These are phyloP conservation scores for Nakaseomyces delphensis DNA, from an alignment of 1,139 yeast genomes.

Conservation along the genomic window DNA sequence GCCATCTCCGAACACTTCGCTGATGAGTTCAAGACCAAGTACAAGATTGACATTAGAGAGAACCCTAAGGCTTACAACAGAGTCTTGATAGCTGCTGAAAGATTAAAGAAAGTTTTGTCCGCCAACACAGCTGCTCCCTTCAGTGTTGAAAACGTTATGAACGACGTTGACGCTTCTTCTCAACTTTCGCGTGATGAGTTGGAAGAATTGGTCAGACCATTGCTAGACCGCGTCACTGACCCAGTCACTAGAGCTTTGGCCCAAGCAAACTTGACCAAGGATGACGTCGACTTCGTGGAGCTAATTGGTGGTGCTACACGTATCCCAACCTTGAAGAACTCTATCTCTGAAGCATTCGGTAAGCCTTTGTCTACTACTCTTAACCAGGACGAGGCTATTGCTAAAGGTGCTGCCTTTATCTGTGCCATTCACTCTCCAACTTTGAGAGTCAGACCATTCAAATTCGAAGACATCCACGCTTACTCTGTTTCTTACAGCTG, in stretches of 20 bases:
- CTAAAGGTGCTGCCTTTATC: constrained; percentile 97
- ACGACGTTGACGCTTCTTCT: constrained; percentile 91
- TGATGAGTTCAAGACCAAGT: constrained; percentile 79
- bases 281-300: constrained; percentile 82
- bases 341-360: constrained; percentile 70
- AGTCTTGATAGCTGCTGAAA: constrained; percentile 85
- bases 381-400: constrained; percentile 98
- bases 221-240: constrained; percentile 60
- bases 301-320: constrained; percentile 98
- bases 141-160: constrained; percentile 92
- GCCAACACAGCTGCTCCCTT: constrained; percentile 95
- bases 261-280: constrained; percentile 63
- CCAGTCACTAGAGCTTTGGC: constrained; percentile 80
- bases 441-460: constrained; percentile 96
- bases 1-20: constrained; percentile 95
- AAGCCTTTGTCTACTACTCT: constrained; percentile 87
- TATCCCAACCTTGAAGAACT: constrained; percentile 86
- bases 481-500: constrained; percentile 90
- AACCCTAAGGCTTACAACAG: constrained; percentile 95
- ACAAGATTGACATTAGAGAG: constrained; percentile 83
- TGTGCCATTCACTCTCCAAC: constrained; percentile 99
- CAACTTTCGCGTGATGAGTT: constrained; percentile 85
- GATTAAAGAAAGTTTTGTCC: constrained; percentile 88
- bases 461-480: constrained; percentile 90
- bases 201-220: constrained; percentile 80